These are phyloP conservation scores for Cadophora sp. DNA, from an alignment of 2,329 filamentous ascomycete genomes.

Conservation along the genomic window DNA sequence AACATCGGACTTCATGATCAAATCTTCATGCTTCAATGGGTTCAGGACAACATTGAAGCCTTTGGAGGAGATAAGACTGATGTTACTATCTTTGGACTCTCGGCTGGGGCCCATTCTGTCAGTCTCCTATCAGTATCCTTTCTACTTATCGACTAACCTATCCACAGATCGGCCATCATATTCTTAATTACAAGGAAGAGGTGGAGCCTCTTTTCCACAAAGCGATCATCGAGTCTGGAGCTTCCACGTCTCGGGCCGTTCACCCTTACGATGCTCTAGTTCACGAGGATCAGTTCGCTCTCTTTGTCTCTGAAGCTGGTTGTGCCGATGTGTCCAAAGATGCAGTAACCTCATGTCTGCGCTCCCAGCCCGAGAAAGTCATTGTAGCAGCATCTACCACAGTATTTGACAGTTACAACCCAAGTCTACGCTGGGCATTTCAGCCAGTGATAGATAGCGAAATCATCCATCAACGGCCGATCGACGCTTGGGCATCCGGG, in stretches of 20 bases:
- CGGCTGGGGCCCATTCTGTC: constrained; percentile 66
- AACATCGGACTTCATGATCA: constrained; percentile 71
- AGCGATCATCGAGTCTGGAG: constrained; percentile 62
- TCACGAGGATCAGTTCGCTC: constrained; percentile 60
- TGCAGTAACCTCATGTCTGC: constrained; percentile 58
- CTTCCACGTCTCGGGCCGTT: constrained; percentile 59
- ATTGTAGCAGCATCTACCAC: constrained; percentile 49
- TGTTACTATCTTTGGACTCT: constrained; percentile 66
- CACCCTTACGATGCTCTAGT: constrained; percentile 59
- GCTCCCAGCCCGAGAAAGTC: constrained; percentile 48
- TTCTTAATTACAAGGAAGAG: constrained; percentile 57
- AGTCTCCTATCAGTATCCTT: constrained; percentile 28
- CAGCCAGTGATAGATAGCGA: constrained; percentile 70
- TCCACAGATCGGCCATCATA: constrained; percentile 67
- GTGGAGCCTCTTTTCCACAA: constrained; percentile 53
- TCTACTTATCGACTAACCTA: background rate
- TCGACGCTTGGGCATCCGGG: constrained; percentile 60
- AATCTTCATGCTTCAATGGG: constrained; percentile 62
- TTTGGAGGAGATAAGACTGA: constrained; percentile 65
- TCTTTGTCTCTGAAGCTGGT: constrained; percentile 52
- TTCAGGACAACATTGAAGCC: constrained; percentile 60
- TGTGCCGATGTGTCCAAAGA: constrained; percentile 53
- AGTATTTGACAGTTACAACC: constrained; percentile 53
- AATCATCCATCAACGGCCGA: constrained; percentile 62
- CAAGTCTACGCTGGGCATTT: constrained; percentile 64